Conservation (phyloP, 345 rosid species). For the Pelargonium nanum region DNA sequence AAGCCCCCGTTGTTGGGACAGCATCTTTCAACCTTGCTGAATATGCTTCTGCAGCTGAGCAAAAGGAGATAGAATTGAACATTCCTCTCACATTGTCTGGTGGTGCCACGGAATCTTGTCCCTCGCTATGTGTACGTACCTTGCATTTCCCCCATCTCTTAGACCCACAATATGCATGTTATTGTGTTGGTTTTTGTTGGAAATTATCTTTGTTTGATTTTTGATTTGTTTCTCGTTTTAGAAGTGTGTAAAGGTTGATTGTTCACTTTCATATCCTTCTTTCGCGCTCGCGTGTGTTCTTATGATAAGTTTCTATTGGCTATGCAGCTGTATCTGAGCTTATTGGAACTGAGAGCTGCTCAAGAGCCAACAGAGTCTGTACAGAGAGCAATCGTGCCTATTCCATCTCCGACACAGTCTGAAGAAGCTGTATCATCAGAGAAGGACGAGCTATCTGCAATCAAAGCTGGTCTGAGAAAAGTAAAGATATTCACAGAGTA, state of each 20-base stretch:
- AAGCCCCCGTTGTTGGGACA: constrained; percentile 46
- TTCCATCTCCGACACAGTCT: constrained; percentile 36
- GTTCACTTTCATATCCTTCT: constrained; percentile 1
- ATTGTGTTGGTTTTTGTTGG: background rate
- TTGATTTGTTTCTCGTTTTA: background rate
- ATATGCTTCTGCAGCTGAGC: constrained; percentile 38
- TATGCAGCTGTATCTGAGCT: constrained; percentile 58
- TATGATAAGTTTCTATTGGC: background rate
- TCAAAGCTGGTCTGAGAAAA: constrained; percentile 81
- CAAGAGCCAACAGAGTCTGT: constrained; percentile 39
- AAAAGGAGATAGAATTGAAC: constrained; percentile 51
- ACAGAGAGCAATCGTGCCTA: constrained; percentile 47
- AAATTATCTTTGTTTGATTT: background rate
- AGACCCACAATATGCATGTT: background rate
- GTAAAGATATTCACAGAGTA: constrained; percentile 68
- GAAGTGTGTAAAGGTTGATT: background rate
- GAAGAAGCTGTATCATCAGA: constrained; percentile 41
- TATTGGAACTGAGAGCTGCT: constrained; percentile 64
- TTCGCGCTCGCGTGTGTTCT: constrained; percentile 2
- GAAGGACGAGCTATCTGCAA: constrained; percentile 66
- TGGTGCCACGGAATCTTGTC: constrained; percentile 23
- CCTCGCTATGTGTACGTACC: constrained; percentile 41
- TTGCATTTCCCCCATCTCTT: constrained; percentile 7
- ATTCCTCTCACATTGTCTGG: constrained; percentile 37
- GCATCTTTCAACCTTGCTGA: constrained; percentile 57